Conservation (phyloP, 2,329 filamentous ascomycete genomes). For the Epichloe bromicola region DNA sequence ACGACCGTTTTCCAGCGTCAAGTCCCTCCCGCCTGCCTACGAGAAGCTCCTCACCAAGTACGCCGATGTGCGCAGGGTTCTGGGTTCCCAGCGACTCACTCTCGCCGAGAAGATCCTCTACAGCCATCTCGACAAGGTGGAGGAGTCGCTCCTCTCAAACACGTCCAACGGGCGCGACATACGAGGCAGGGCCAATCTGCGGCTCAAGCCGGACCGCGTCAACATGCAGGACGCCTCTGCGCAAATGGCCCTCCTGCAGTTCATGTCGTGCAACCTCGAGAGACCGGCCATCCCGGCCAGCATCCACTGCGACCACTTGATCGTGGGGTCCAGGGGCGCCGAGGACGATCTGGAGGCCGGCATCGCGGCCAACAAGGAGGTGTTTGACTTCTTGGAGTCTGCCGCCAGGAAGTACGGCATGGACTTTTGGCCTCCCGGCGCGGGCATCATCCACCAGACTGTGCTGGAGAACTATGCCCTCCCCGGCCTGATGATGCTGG, state of each 20-base stretch:
- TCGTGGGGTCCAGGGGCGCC: conserved; percentile 86
- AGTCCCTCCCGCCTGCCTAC: conserved; percentile 56
- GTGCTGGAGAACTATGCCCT: conserved; percentile 95
- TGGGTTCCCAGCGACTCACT: conserved; percentile 58
- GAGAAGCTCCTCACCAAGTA: conserved; percentile 68
- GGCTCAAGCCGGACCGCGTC: conserved; percentile 92
- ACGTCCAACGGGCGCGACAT: conserved; percentile 77
- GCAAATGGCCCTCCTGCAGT: conserved; percentile 96
- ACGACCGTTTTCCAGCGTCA: conserved; percentile 26
- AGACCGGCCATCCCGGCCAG: conserved; percentile 88
- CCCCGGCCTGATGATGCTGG: conserved; percentile 97
- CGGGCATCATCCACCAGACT: conserved; percentile 94
- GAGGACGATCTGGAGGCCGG: conserved; percentile 73
- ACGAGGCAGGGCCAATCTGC: conserved; percentile 80
- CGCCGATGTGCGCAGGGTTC: conserved; percentile 57
- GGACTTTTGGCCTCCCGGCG: conserved; percentile 89
- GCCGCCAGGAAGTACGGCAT: conserved; percentile 85
- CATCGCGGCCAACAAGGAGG: conserved; percentile 86
- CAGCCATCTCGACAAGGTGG: conserved; percentile 79
- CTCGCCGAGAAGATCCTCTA: conserved; percentile 98
- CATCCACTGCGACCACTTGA: conserved; percentile 98
- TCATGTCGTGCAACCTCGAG: conserved; percentile 91
- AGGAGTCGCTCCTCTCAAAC: conserved; percentile 72
- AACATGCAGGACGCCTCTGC: conserved; percentile 99
- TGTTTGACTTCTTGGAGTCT: conserved; percentile 93